Conservation (phyloP, 768 basidiomycete species). For the Boletus pseudo-olivaceus region DNA sequence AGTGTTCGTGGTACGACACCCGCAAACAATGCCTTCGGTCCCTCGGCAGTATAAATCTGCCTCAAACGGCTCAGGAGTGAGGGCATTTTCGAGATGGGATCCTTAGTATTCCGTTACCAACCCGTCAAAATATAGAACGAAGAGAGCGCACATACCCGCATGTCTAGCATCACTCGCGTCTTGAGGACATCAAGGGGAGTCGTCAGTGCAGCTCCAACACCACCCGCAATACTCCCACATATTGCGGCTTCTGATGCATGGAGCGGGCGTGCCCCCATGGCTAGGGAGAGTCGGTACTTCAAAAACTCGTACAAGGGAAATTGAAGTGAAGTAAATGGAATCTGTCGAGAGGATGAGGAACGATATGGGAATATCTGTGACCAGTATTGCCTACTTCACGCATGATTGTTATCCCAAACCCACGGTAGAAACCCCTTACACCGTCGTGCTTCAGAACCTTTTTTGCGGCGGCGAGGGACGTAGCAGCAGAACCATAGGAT, state of each 20-base stretch:
- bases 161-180: slow-evolving; percentile 94
- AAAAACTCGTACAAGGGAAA: slow-evolving; percentile 93
- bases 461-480: slow-evolving; percentile 59
- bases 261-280: slow-evolving; percentile 52
- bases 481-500: slow-evolving; percentile 59
- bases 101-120: slow-evolving; percentile 34
- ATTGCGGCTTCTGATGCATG: slow-evolving; percentile 75
- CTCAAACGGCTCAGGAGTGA: slow-evolving; percentile 54
- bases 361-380: background rate
- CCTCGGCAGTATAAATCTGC: slow-evolving; percentile 71
- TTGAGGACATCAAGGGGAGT: slow-evolving; percentile 97
- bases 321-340: slow-evolving; percentile 94
- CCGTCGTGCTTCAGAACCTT: slow-evolving; percentile 62
- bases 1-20: slow-evolving; percentile 89
- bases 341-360: slow-evolving; percentile 44
- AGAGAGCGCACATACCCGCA: slow-evolving; percentile 52
- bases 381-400: slow-evolving; percentile 45
- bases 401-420: slow-evolving; percentile 77
- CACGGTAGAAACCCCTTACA: slow-evolving; percentile 78
- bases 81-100: slow-evolving; percentile 46
- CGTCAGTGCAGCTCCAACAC: slow-evolving; percentile 82
- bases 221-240: slow-evolving; percentile 91
- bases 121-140: background rate
- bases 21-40: slow-evolving; percentile 70
- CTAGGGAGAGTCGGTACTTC: slow-evolving; percentile 60